A percentile compares a stretch with the other conserved stretches of the same genome.
These are phyloP conservation scores for Picochlorum sp. DNA, from an alignment of 139 green algal genomes.

Conservation along the genomic window DNA sequence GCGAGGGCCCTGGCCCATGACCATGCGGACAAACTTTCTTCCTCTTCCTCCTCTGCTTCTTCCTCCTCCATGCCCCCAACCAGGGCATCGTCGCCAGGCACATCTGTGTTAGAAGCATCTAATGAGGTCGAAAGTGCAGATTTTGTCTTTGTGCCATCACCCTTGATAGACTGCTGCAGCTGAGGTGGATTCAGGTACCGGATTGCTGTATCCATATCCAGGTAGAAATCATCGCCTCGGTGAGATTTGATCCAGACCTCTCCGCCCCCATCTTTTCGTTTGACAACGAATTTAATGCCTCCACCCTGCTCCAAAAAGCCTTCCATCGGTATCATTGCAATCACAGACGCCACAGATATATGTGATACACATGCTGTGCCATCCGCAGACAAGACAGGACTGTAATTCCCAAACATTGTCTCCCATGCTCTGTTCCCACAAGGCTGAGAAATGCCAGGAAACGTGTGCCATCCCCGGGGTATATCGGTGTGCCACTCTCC, in stretches of 20 bases:
- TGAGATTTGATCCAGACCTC: conserved; percentile 29
- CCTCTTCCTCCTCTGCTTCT: too few relatives aligned
- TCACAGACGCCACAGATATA: conserved; percentile 12
- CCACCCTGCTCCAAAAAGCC: conserved; percentile 11
- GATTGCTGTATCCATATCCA: conserved; percentile 17
- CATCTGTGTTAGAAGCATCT: too few relatives aligned
- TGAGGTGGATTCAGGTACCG: neutral
- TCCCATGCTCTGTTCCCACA: conserved; percentile 17
- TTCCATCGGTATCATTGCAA: conserved; percentile 23
- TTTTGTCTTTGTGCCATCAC: neutral
- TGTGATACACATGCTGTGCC: neutral
- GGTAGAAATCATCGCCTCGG: conserved; percentile 21
- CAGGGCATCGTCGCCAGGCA: too few relatives aligned
- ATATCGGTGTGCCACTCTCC: conserved; percentile 11
- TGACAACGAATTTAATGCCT: conserved; percentile 29
- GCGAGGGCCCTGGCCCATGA: too few relatives aligned
- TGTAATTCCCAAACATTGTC: conserved; percentile 12
- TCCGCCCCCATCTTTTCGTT: conserved; percentile 18
- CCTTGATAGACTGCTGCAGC: neutral
- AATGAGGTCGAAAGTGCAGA: neutral
- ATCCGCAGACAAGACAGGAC: conserved; percentile 9
- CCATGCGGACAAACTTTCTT: too few relatives aligned
- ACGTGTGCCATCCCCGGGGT: conserved; percentile 24
- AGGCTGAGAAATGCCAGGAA: conserved; percentile 14
- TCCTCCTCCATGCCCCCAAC: too few relatives aligned